These are phyloP conservation scores for Serendipita indica DNA, from an alignment of 768 basidiomycete species.

Conservation along the genomic window DNA sequence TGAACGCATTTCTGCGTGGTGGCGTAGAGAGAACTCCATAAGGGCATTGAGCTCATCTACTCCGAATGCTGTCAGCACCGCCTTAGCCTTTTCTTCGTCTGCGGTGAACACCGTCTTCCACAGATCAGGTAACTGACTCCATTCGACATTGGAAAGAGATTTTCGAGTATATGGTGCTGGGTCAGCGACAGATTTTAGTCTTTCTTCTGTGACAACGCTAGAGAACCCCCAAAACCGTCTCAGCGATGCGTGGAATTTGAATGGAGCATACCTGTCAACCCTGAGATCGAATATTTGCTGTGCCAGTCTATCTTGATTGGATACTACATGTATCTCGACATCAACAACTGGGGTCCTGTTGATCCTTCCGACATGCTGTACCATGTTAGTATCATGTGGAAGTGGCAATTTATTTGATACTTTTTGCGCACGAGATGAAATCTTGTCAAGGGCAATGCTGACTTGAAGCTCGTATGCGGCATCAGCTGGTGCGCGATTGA, in stretches of 20 bases:
- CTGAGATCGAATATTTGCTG: conserved; percentile 55
- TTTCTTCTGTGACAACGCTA: conserved; percentile 22
- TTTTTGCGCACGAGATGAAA: conserved; percentile 37
- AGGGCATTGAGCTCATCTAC: conserved; percentile 13
- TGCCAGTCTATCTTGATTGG: conserved; percentile 48
- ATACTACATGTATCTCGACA: conserved; percentile 54
- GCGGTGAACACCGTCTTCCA: conserved; percentile 26
- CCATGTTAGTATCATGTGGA: background rate
- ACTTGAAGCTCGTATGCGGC: conserved; percentile 34
- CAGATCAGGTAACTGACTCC: conserved; percentile 23
- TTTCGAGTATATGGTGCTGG: conserved; percentile 16
- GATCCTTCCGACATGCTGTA: conserved; percentile 46
- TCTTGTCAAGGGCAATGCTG: conserved; percentile 50
- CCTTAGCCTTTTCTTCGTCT: background rate
- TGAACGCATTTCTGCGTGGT: conserved; percentile 41
- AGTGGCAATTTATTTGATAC: conserved; percentile 23
- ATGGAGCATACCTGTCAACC: conserved; percentile 41
- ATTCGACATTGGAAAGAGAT: conserved; percentile 15
- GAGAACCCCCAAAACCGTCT: background rate
- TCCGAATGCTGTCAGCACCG: conserved; percentile 4
- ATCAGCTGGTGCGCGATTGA: conserved; percentile 33
- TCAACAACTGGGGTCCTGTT: conserved; percentile 35
- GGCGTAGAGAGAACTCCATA: conserved; percentile 26
- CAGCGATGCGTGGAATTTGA: background rate
- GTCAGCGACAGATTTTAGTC: conserved; percentile 16